Evolutionary conservation across 108 stramenopile species (phyloP).

Genomic region (Nitzschia sp.): DNA sequence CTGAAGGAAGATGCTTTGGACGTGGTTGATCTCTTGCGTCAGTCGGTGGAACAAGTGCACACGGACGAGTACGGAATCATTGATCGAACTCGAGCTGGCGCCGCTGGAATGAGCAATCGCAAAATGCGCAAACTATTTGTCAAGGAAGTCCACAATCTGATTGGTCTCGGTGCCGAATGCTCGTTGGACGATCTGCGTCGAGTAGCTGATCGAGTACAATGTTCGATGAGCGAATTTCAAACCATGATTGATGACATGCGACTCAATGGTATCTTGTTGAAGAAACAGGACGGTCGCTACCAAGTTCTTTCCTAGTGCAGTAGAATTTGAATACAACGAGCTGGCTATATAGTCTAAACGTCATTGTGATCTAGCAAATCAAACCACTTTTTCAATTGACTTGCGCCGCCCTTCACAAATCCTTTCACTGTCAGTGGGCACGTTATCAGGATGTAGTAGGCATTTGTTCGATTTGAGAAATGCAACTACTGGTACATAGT

Average conservation of each 20-base stretch:
- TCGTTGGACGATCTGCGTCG: slow-evolving; percentile 60
- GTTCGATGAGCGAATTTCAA: slow-evolving; percentile 60
- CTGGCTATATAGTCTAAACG: too few species aligned
- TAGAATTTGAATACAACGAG: too few species aligned
- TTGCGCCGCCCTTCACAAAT: too few species aligned
- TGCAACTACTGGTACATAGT: too few species aligned
- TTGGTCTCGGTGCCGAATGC: slow-evolving; percentile 56
- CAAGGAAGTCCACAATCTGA: slow-evolving; percentile 41
- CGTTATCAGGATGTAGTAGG: too few species aligned
- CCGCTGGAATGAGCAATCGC: slow-evolving; percentile 75
- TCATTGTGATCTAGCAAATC: too few species aligned
- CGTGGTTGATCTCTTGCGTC: slow-evolving; percentile 90
- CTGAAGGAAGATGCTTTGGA: slow-evolving; percentile 95
- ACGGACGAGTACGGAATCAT: slow-evolving; percentile 72
- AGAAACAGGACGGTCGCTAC: slow-evolving; percentile 54
- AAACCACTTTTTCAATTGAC: too few species aligned
- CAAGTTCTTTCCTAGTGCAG: slow-evolving; percentile 43
- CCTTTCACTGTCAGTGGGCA: too few species aligned
- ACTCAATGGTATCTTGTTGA: slow-evolving; percentile 59
- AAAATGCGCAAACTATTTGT: slow-evolving; percentile 60
- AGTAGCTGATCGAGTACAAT: slow-evolving; percentile 63
- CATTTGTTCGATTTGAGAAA: too few species aligned
- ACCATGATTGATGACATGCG: slow-evolving; percentile 78
- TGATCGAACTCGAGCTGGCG: slow-evolving; percentile 74
- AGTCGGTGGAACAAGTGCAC: slow-evolving; percentile 72